Percentiles rank a stretch among this genome's conserved stretches.
Evolutionary conservation across 2,329 filamentous ascomycete genomes (phyloP).

Genomic region (Raffaelea albimanens): DNA sequence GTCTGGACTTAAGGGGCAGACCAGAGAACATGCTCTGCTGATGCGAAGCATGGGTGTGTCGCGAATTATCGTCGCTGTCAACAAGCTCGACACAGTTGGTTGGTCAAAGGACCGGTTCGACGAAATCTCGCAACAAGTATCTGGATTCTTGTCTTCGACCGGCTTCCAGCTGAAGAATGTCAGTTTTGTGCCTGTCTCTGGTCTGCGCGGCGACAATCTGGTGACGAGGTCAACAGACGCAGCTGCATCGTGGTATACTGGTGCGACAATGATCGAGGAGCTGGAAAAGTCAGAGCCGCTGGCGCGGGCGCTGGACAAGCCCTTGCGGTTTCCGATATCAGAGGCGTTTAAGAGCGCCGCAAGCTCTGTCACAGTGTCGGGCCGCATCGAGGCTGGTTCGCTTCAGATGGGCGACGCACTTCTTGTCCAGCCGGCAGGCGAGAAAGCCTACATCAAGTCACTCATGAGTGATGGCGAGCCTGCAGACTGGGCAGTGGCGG

Average conservation of each 20-base stretch:
- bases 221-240: slow-evolving; percentile 45
- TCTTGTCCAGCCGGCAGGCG: slow-evolving; percentile 69
- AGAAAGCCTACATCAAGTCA: slow-evolving; percentile 72
- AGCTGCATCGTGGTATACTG: slow-evolving; percentile 67
- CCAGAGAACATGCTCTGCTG: slow-evolving; percentile 83
- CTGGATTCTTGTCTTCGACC: slow-evolving; percentile 70
- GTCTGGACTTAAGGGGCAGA: slow-evolving; percentile 86
- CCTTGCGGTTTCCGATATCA: slow-evolving; percentile 75
- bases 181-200: slow-evolving; percentile 81
- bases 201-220: slow-evolving; percentile 82
- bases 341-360: slow-evolving; percentile 79
- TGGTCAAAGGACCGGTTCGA: slow-evolving; percentile 81
- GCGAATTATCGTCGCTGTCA: slow-evolving; percentile 79
- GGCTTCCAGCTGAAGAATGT: slow-evolving; percentile 77
- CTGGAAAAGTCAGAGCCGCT: slow-evolving; percentile 75
- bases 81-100: slow-evolving; percentile 81
- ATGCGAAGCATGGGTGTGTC: slow-evolving; percentile 87
- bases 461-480: slow-evolving; percentile 56
- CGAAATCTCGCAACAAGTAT: slow-evolving; percentile 75
- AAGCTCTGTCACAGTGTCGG: slow-evolving; percentile 75
- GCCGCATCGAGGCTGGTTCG: slow-evolving; percentile 75
- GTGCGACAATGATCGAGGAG: slow-evolving; percentile 70
- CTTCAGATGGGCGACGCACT: slow-evolving; percentile 78
- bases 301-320: slow-evolving; percentile 61
- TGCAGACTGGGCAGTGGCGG: slow-evolving; percentile 52